phyloP scores from a whole-genome alignment of 768 basidiomycete genomes.

The Daedaleopsis sinensis region DNA sequence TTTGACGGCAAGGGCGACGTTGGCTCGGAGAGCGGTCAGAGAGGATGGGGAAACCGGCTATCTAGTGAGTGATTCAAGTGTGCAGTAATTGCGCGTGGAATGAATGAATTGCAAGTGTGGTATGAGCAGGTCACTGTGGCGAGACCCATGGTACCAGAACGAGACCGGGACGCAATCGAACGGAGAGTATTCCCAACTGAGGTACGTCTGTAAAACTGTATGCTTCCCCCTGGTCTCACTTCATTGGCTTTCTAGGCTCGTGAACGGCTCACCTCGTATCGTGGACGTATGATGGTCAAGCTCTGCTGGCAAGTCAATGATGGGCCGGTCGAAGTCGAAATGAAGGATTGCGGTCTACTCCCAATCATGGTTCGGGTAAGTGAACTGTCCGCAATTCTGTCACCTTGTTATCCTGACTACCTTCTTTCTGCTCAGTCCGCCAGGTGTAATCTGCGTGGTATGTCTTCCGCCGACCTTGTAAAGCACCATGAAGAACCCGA shows the following conservation, averaged over 20 bases:
- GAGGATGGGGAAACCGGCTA: constrained; percentile 82
- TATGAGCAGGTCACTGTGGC: constrained; percentile 85
- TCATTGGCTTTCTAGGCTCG: constrained; percentile 55
- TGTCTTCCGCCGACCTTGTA: constrained; percentile 88
- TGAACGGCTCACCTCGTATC: constrained; percentile 91
- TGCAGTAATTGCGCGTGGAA: constrained; percentile 2
- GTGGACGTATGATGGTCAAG: constrained; percentile 86
- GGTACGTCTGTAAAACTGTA: constrained; percentile 45
- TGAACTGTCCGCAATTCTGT: constrained; percentile 14
- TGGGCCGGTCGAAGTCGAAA: constrained; percentile 66
- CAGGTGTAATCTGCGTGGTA: constrained; percentile 85
- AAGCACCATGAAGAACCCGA: constrained; percentile 93
- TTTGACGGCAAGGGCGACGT: constrained; percentile 75
- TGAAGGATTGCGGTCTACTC: constrained; percentile 85
- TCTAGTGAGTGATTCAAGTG: constrained; percentile 59
- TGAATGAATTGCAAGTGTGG: constrained; percentile 66
- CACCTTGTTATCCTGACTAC: background rate
- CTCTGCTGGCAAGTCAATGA: constrained; percentile 79
- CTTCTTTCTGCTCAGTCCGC: constrained; percentile 60
- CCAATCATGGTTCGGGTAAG: constrained; percentile 97
- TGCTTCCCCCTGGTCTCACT: background rate
- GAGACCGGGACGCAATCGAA: constrained; percentile 73
- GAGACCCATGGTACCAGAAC: constrained; percentile 86
- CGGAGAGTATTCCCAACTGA: constrained; percentile 87
- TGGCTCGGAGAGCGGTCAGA: constrained; percentile 53